Evolutionary conservation across 805 yeast species (phyloP), one percentile per base, ranked within the genome.

Genomic region (Ogataea trehalophila): DNA sequence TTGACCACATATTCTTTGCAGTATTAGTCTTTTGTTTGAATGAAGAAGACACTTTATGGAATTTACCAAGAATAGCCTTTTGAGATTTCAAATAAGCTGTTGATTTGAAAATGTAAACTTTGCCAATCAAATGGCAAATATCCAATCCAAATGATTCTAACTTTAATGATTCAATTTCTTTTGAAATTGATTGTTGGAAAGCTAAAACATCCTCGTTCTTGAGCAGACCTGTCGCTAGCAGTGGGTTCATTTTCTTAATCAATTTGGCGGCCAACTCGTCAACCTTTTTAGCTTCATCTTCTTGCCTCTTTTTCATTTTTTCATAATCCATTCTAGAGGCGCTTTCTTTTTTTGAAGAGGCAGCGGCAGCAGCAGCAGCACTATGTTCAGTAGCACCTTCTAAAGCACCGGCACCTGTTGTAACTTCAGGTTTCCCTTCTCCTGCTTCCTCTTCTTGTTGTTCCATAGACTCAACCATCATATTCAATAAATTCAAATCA

Each of bases 101-200:
- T 26, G 81, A 84, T 61, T 85, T 84, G 57, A 83, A 75, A 50
- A 73, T 69, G 61, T 87, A 87, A 2, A 83, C 78, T 44, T 78
- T 74, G 22, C 94, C 95, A 46, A 87, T 77, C 0, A 87, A 76
- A 56, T 87, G 94, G 42, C 87, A 73, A 34, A 87, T 85, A 59
- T 87, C 90, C 33, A 85, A 66, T n/a, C 95, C 95, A 66, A 87
- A 87, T 20, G 92, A 85, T 64, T 87, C 94, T 80, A 84, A 78
- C 57, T 85, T 86, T 53, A 87, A 71, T 29, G 81, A 72, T 61
- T 91, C 94, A 15, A 95, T 96, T 65, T 94, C 98, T 58, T 83
- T 81, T 51, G 74, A 75, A 55, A 87, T 75, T 62, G 86, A 84
- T 47, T 73, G 74, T 50, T 75, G 69, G 64, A 89, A 92, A 20